Percentiles rank a stretch among this genome's conserved stretches.
Evolutionary conservation across 768 basidiomycete species (phyloP).

Genomic region (Royoungia palumana): DNA sequence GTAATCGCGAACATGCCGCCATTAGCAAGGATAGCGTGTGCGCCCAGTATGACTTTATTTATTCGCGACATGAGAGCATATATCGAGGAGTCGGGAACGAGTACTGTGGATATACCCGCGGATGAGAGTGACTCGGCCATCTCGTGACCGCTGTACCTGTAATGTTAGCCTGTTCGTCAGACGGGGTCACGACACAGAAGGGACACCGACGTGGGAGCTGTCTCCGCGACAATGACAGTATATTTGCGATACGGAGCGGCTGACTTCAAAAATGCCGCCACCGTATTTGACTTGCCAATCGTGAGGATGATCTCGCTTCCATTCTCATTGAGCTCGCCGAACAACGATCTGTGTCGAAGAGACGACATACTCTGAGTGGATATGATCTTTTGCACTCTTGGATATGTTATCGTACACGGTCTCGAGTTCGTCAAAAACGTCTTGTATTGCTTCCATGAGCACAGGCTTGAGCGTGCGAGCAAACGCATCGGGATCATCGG

Average conservation of each 20-base stretch:
- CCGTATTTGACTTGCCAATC: slow-evolving; percentile 90
- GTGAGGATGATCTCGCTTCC: slow-evolving; percentile 90
- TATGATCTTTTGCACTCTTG: slow-evolving; percentile 91
- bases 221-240: slow-evolving; percentile 94
- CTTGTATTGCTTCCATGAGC: slow-evolving; percentile 95
- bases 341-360: neutral
- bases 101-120: slow-evolving; percentile 85
- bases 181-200: neutral
- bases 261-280: slow-evolving; percentile 89
- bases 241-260: slow-evolving; percentile 89
- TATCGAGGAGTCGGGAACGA: slow-evolving; percentile 94
- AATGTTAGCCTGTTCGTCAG: slow-evolving; percentile 39
- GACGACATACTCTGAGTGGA: slow-evolving; percentile 88
- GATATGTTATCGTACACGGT: slow-evolving; percentile 94
- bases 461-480: slow-evolving; percentile 82
- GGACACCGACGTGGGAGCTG: slow-evolving; percentile 78
- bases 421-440: slow-evolving; percentile 93
- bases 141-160: slow-evolving; percentile 82
- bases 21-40: slow-evolving; percentile 94
- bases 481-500: slow-evolving; percentile 76
- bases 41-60: slow-evolving; percentile 93
- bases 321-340: neutral
- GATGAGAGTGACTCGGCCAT: slow-evolving; percentile 81
- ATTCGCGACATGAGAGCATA: slow-evolving; percentile 95
- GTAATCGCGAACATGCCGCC: slow-evolving; percentile 92